Evolutionary conservation across 352 stramenopile genomes (phyloP).

Genomic region (Phytophthora brassicae): DNA sequence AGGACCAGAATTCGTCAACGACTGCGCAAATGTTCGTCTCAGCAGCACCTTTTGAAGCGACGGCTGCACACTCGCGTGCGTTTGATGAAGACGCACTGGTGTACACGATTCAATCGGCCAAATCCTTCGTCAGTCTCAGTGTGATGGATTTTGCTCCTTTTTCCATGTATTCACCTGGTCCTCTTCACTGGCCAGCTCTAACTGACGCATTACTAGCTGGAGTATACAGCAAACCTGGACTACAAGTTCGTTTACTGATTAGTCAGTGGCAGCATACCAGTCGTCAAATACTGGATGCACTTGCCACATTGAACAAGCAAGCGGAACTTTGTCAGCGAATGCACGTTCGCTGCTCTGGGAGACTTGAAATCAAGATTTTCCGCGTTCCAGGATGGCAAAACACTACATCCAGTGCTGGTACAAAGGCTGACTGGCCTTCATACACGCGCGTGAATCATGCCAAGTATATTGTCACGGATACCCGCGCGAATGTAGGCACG

Average conservation of each 20-base stretch:
- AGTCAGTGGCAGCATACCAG: conserved; percentile 78
- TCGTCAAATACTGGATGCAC: conserved; percentile 52
- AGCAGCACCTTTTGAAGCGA: conserved; percentile 63
- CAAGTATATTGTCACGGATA: conserved; percentile 85
- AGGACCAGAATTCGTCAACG: not conserved
- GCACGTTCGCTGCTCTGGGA: conserved; percentile 42
- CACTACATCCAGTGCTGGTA: conserved; percentile 37
- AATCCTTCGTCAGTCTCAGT: conserved; percentile 58
- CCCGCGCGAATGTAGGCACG: conserved; percentile 79
- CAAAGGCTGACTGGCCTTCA: conserved; percentile 48
- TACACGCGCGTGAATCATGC: conserved; percentile 85
- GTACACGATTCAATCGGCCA: conserved; percentile 69
- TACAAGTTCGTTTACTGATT: conserved; percentile 67
- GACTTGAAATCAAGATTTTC: conserved; percentile 74
- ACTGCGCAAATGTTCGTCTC: conserved; percentile 55
- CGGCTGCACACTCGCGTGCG: conserved; percentile 42
- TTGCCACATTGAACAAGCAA: conserved; percentile 51
- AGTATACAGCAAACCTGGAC: conserved; percentile 53
- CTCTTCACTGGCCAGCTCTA: conserved; percentile 69
- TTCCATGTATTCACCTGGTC: conserved; percentile 61
- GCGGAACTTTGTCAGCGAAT: conserved; percentile 45
- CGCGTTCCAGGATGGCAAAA: conserved; percentile 76
- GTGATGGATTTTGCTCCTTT: conserved; percentile 85
- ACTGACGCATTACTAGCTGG: conserved; percentile 60
- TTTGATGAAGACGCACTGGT: conserved; percentile 77